Evolutionary conservation across 768 basidiomycete species (phyloP), one percentile per base, ranked within the genome.

Genomic region (Tubosaeta sp.): DNA sequence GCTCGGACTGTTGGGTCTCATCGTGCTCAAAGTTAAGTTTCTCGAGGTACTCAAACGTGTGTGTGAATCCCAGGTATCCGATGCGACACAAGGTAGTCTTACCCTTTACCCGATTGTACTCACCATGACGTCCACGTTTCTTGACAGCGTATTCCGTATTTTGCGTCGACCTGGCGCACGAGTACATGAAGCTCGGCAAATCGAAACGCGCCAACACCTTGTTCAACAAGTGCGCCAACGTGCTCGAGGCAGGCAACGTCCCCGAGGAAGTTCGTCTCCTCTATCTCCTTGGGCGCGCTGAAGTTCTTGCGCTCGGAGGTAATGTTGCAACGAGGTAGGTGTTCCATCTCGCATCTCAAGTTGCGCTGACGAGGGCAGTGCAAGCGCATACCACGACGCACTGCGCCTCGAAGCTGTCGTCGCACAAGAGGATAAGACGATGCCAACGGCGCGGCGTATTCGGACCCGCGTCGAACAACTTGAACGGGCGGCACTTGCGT

Each of bases 161-260:
- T 2, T 93, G 87, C 3, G 71, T 84, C 1, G 81, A 85, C 38
- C 77, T 95, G 6, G 94, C 87, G 0, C 76, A 82, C 49, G 90
- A 94, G 63, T 93, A 94, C 59, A 71, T 83, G 40, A 79, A 77
- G 31, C 76, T 97, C 1, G 94, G 94, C 3, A 90, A 87, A 64
- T 68, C 71, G 2, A 79, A 79, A 46, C 79, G 86, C 32, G 92
- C 93, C 0, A 73, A 71, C 1, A 61, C 70, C 2, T 76, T 95
- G 18, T 88, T 90, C 59, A 76, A 68, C n/a, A 80, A 79, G 30
- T 76, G 78, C 1, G 67, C 82, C 13, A 73, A 69, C 27, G 56
- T 73, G 4, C 69, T 83, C 10, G 73, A 75, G 44, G 69, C 62
- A n/a, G 70, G 68, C 0, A 61, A 71, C 2, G 69, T 77, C 0